Evolutionary conservation across 2,329 filamentous ascomycete genomes (phyloP).

Genomic region (Cordyceps javanica): DNA sequence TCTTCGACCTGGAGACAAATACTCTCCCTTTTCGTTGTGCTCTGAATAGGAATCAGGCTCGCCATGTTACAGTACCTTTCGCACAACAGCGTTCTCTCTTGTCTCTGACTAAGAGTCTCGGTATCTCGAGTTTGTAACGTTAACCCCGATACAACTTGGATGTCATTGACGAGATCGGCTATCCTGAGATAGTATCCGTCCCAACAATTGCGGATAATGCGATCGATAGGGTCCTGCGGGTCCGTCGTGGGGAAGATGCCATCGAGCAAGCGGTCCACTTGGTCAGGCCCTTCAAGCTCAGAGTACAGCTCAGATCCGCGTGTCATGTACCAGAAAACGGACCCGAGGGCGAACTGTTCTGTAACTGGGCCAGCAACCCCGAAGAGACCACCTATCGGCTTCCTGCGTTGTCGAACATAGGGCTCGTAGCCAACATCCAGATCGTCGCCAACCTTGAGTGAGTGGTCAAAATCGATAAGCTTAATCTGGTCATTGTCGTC

Average conservation of each 20-base stretch:
- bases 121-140: background rate
- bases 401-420: slow-evolving; percentile 16
- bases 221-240: slow-evolving; percentile 14
- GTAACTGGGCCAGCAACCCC: slow-evolving; percentile 14
- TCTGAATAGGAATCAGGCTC: background rate
- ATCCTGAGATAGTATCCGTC: slow-evolving; percentile 6
- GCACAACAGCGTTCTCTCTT: background rate
- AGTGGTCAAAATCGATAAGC: slow-evolving; percentile 19
- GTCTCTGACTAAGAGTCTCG: background rate
- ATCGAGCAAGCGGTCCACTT: slow-evolving; percentile 14
- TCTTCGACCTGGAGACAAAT: no score
- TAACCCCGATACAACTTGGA: background rate
- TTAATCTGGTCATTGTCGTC: slow-evolving; percentile 15
- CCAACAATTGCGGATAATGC: slow-evolving; percentile 17
- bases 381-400: slow-evolving; percentile 4
- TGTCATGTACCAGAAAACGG: slow-evolving; percentile 18
- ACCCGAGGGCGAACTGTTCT: slow-evolving; percentile 18
- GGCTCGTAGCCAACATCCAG: slow-evolving; percentile 18
- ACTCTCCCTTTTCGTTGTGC: background rate
- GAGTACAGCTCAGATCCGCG: slow-evolving; percentile 16
- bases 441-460: slow-evolving; percentile 1
- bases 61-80: background rate
- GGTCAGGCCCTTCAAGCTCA: slow-evolving; percentile 13
- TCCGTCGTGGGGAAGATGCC: slow-evolving; percentile 12
- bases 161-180: slow-evolving; percentile 15